Evolutionary conservation across 805 yeast species (phyloP), one percentile per base, ranked within the genome.

Genomic region (Hanseniaspora meyeri): DNA sequence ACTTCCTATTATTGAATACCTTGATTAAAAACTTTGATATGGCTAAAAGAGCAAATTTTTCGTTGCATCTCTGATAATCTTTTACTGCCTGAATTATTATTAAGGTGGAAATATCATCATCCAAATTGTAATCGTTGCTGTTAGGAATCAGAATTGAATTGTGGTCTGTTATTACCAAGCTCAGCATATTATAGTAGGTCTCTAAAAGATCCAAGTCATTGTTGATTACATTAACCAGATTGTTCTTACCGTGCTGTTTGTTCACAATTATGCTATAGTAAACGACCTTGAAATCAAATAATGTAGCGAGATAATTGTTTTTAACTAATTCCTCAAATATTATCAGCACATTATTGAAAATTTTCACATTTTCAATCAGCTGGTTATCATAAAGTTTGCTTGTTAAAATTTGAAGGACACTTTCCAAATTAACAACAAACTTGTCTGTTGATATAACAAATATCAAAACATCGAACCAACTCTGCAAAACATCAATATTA

Each of bases 201-300:
- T 80, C 82, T 16, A 79, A 62, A 40, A 80, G 62, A 62, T 85
- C 90, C 0, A 86, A 82, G 64, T 85, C 90, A 1, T 65, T 60
- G 4, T 68, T 67, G 7, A 82, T 68, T 1, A 70, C 50, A 1
- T 61, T 63, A 10, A 73, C 59, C 48, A 67, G 60, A 43, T 68
- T 70, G 2, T 65, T 61, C 17, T 24, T 42, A 16, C 7, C 6
- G 17, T 42, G 24, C 8, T 8, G 9, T 5, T 12, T 7, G 17
- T 42, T 42, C 3, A 42, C 29, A 16, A 42, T 42, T 8, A 42
- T 8, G 11, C 31, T 42, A 24, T 42, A 17, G 17, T 42, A 42
- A 20, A n/a, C 14, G 3, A 42, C 9, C 11, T 42, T 42, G n/a
- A 42, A 42, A 10, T 42, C 45, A 42, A 20, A 4, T 42, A 42